These are phyloP conservation scores for Ogataea zsoltii DNA, from an alignment of 805 yeast genomes.

Conservation along the genomic window DNA sequence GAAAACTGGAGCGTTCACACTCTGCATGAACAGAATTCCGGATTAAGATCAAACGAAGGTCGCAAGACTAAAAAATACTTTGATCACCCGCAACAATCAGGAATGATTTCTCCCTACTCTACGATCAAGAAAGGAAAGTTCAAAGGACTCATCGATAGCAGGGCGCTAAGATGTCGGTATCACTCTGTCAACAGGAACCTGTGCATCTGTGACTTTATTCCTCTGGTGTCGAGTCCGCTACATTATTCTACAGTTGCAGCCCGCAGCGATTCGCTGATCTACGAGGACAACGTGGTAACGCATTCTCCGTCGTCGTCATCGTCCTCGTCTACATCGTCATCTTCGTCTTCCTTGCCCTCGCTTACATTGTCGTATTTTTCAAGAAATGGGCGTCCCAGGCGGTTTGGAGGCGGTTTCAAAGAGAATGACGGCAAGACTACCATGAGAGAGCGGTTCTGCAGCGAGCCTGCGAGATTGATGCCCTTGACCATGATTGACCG, in stretches of 20 bases:
- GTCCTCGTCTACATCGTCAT: constrained; percentile 13
- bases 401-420: neutral
- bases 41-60: neutral
- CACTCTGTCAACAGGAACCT: constrained; percentile 18
- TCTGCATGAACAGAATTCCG: neutral
- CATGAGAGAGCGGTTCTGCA: constrained; percentile 2
- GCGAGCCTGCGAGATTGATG: constrained; percentile 3
- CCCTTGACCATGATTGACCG: constrained; percentile 1
- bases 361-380: constrained; percentile 21
- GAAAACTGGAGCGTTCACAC: constrained; percentile 12
- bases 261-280: neutral
- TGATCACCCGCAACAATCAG: neutral
- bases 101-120: constrained; percentile 5
- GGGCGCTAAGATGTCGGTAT: constrained; percentile 22
- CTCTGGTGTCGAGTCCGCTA: constrained; percentile 24
- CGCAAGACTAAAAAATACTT: constrained; percentile 1
- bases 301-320: constrained; percentile 16
- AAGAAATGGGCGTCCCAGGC: constrained; percentile 14
- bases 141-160: constrained; percentile 21
- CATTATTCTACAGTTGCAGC: constrained; percentile 11
- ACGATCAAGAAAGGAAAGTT: constrained; percentile 24
- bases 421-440: neutral
- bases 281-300: constrained; percentile 5
- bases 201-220: constrained; percentile 22
- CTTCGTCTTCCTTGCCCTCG: constrained; percentile 21